Conservation (phyloP, 2,329 filamentous ascomycete species). For the Talaromyces verruculosus region DNA sequence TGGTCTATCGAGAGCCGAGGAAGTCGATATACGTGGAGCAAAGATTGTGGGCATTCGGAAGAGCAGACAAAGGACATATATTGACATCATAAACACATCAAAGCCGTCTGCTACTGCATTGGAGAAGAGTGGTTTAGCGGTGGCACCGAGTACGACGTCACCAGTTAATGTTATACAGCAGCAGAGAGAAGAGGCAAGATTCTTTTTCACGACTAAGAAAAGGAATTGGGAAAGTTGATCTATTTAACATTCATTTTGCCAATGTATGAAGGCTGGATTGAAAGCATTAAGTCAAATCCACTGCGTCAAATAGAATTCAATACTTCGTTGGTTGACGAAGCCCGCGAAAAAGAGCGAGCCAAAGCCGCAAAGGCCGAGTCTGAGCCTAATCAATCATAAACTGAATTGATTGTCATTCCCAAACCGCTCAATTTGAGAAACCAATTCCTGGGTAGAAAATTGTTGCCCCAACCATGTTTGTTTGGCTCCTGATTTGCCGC, state of each 20-base stretch:
- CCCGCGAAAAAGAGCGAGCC: background rate
- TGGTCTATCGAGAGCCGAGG: conserved; percentile 22
- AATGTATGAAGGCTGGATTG: background rate
- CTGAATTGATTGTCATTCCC: background rate
- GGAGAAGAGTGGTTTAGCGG: conserved; percentile 22
- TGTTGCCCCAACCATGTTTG: background rate
- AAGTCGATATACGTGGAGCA: conserved; percentile 22
- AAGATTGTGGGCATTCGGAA: conserved; percentile 22
- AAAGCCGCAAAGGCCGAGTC: background rate
- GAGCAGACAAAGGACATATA: conserved; percentile 1
- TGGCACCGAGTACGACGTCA: conserved; percentile 5
- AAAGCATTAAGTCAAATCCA: background rate
- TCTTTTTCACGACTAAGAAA: conserved; percentile 39
- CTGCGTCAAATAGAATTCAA: background rate
- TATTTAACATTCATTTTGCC: background rate
- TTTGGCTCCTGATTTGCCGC: background rate
- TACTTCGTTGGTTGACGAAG: background rate
- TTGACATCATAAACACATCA: conserved; percentile 25
- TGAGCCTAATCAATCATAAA: background rate
- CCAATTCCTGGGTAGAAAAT: background rate
- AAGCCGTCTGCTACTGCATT: conserved; percentile 32
- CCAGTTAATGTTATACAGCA: conserved; percentile 16
- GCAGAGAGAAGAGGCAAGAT: conserved; percentile 34
- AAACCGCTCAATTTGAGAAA: background rate
- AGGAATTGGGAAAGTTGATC: conserved; percentile 33